Evolutionary conservation across 805 yeast species (phyloP).

Genomic region (Teunomyces lycoperdinae): DNA sequence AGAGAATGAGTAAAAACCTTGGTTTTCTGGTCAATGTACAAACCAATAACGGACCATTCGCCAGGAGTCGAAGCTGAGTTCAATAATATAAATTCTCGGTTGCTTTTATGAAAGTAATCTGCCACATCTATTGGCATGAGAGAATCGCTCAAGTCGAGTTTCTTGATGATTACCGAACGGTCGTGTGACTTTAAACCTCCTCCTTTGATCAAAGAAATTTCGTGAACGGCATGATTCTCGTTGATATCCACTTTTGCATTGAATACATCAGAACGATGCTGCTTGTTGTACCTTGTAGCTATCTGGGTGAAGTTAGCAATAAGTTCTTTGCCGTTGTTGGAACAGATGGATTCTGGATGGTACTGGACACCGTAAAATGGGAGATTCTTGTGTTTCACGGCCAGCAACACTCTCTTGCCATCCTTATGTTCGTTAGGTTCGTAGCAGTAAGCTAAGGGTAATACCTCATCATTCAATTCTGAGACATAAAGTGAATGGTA

Average conservation of each 20-base stretch:
- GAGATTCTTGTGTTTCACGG: constrained; percentile 53
- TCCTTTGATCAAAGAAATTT: constrained; percentile 14
- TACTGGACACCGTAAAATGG: constrained; percentile 96
- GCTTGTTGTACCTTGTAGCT: constrained; percentile 36
- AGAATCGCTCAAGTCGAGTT: constrained; percentile 6
- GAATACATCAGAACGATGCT: constrained; percentile 13
- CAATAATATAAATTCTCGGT: constrained; percentile 54
- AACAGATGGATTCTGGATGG: constrained; percentile 94
- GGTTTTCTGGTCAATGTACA: constrained; percentile 48
- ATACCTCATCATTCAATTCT: constrained; percentile 30
- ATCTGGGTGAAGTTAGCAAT: constrained; percentile 60
- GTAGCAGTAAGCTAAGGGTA: constrained; percentile 62
- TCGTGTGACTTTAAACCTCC: constrained; percentile 6
- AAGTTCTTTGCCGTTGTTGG: constrained; percentile 59
- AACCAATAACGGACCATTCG: constrained; percentile 80
- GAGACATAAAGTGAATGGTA: constrained; percentile 80
- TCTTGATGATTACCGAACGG: constrained; percentile 3
- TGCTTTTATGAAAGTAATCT: constrained; percentile 35
- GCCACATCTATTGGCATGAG: constrained; percentile 48
- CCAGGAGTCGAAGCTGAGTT: constrained; percentile 87
- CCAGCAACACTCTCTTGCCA: constrained; percentile 60
- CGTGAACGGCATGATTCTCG: constrained; percentile 21
- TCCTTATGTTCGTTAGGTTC: constrained; percentile 32
- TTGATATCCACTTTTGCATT: neutral
- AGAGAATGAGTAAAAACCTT: constrained; percentile 62